Base-by-base conservation (phyloP, 129 eudicot species). In the Artemisia argyi region DNA sequence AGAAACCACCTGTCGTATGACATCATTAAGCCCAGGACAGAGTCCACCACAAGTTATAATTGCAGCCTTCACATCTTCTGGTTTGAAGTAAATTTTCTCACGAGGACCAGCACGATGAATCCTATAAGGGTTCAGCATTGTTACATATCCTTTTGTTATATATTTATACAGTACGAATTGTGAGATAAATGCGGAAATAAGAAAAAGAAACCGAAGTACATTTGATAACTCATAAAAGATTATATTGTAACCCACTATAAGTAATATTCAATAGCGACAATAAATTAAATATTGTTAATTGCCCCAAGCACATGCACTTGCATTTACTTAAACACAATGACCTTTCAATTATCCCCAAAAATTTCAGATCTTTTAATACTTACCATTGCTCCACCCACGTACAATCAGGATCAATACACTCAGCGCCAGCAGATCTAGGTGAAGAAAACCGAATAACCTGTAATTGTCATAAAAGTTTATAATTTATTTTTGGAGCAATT, bases 51-150 rank as follows among this genome's bases (percentile, higher is more conserved):
- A 94, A 35, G 68, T 63, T n/a, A 63, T 83, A 35, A 63, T 63
- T 5, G 68, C 68, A 15, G 68, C 68, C 51, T 94, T 94, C 65
- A 94, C 98, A 3, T 90, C 84, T 84, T 94, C 97, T 54, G 98
- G 98, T 74, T 83, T 90, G 78, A 87, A 94, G 83, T 84, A 94
- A 80, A 94, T 94, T 77, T 90, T 82, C 68, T 94, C 97, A 57
- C 98, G 87, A 48, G 98, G 98, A 57, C 98, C 98, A 66, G 98
- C 98, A 82, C 98, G 98, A 69, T 94, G 98, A 68, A 94, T 96
- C 98, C 98, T 94, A 76, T 17, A 82, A 65, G 68, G 51, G 10
- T 57, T 77, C 65, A 69, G 51, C 76, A 72, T 26, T 49, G 70
- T 73, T 48, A 77, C 51, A 60, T 11, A 61, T 47, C 17, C 51